phyloP scores from a whole-genome alignment of 2,329 filamentous ascomycete genomes.

The Paecilomyces dactylethromorphus region DNA sequence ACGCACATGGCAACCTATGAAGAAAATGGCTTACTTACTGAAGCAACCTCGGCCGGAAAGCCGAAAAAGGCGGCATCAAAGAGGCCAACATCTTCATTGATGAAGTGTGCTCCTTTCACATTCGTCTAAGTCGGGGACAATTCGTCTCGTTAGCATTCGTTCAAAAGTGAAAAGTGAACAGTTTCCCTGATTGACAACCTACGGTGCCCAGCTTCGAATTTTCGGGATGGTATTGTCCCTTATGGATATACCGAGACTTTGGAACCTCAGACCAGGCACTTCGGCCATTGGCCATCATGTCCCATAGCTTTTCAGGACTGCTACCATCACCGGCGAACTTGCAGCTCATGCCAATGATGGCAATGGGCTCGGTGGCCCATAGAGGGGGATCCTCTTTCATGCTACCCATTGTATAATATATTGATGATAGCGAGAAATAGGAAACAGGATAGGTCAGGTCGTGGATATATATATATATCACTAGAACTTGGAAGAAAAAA shows the following conservation, averaged over 20 bases:
- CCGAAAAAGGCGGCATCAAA: slow-evolving; percentile 11
- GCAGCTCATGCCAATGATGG: not conserved
- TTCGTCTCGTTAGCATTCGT: not conserved
- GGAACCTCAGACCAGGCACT: not conserved
- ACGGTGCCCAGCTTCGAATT: slow-evolving; percentile 1
- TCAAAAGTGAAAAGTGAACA: not conserved
- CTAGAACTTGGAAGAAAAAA: not conserved
- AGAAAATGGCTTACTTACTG: slow-evolving; percentile 1
- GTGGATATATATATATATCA: not conserved
- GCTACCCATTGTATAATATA: not conserved
- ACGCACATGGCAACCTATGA: not conserved
- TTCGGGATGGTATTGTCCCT: slow-evolving; percentile 3
- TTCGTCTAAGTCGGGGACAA: not conserved
- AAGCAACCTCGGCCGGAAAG: slow-evolving; percentile 5
- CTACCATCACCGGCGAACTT: not conserved
- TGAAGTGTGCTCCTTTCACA: slow-evolving; percentile 9
- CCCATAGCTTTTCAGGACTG: not conserved
- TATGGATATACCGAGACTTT: not conserved
- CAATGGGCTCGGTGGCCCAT: not conserved
- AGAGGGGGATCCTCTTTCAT: not conserved
- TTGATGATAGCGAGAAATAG: too few relatives aligned
- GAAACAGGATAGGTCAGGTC: not conserved
- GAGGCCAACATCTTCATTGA: slow-evolving; percentile 7
- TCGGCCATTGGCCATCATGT: not conserved
- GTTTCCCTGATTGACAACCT: not conserved